Evolutionary conservation across 257 asterid genomes (phyloP).

Genomic region (Jacaranda mimosifolia): DNA sequence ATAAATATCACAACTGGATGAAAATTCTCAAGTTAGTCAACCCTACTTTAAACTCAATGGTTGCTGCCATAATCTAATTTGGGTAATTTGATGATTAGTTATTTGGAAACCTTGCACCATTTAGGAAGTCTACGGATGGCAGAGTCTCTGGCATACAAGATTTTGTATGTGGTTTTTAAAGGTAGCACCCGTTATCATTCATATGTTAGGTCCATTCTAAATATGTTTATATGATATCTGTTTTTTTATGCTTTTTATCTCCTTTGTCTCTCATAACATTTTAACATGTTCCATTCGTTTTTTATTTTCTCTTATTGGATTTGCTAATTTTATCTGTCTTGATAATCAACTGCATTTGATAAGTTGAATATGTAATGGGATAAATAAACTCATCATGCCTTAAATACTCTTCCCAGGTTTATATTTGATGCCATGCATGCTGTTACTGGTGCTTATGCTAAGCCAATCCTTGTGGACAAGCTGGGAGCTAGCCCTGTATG

Average conservation of each 20-base stretch:
- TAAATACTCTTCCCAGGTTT: conserved; percentile 64
- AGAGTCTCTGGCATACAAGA: not conserved
- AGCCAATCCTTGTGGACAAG: conserved; percentile 94
- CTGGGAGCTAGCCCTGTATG: conserved; percentile 87
- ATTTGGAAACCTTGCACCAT: not conserved
- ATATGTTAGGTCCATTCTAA: conserved; percentile 1
- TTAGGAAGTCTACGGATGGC: not conserved
- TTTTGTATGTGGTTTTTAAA: not conserved
- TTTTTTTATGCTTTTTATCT: conserved; percentile 1
- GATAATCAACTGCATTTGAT: not conserved
- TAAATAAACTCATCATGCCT: not conserved
- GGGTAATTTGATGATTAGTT: not conserved
- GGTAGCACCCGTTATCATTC: not conserved
- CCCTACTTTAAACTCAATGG: too few species aligned
- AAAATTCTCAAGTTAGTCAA: too few species aligned
- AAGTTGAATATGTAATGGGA: conserved; percentile 3
- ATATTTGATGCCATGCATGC: conserved; percentile 99
- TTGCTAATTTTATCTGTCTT: conserved; percentile 9
- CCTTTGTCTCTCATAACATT: conserved; percentile 1
- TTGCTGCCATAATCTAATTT: not conserved
- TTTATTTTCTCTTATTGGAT: not conserved
- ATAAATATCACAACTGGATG: too few species aligned
- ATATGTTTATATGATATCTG: not conserved
- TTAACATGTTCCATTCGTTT: not conserved
- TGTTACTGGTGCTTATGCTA: conserved; percentile 97